Evolutionary conservation across 2,329 filamentous ascomycete genomes (phyloP).

Genomic region (Claviceps capensis): DNA sequence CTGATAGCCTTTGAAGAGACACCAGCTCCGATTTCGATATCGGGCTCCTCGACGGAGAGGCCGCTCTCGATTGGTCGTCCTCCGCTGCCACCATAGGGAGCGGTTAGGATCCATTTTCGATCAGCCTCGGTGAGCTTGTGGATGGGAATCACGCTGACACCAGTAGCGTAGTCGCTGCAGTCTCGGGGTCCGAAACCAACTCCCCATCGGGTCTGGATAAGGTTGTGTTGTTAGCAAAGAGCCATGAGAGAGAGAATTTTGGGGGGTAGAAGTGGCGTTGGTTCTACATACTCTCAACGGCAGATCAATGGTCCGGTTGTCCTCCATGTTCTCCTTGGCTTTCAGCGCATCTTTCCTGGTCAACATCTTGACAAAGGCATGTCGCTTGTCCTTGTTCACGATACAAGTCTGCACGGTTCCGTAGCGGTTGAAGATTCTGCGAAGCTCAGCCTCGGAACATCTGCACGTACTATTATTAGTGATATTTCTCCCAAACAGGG

Average conservation of each 20-base stretch:
- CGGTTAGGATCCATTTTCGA: constrained; percentile 91
- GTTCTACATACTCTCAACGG: constrained; percentile 51
- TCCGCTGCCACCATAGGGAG: constrained; percentile 85
- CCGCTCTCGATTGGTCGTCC: constrained; percentile 67
- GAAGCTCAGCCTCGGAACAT: constrained; percentile 68
- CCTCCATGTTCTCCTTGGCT: constrained; percentile 82
- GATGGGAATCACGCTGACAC: constrained; percentile 87
- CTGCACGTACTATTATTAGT: constrained; percentile 21
- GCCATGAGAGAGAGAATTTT: not conserved
- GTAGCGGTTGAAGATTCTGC: constrained; percentile 65
- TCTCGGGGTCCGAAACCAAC: constrained; percentile 94
- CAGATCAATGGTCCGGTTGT: constrained; percentile 55
- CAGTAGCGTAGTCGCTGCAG: constrained; percentile 89
- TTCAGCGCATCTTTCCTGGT: constrained; percentile 70
- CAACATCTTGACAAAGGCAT: constrained; percentile 98
- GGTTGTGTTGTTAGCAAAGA: constrained; percentile 6
- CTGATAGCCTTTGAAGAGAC: constrained; percentile 86
- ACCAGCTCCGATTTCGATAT: constrained; percentile 95
- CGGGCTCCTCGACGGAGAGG: constrained; percentile 88
- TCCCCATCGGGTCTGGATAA: constrained; percentile 73
- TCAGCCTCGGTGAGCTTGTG: constrained; percentile 88
- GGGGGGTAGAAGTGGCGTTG: not conserved
- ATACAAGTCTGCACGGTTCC: constrained; percentile 94
- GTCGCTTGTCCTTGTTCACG: constrained; percentile 93
- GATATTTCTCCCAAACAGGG: not conserved